These are phyloP conservation scores for Wickerhamiella lipophila DNA, from an alignment of 805 yeast species.

Conservation along the genomic window DNA sequence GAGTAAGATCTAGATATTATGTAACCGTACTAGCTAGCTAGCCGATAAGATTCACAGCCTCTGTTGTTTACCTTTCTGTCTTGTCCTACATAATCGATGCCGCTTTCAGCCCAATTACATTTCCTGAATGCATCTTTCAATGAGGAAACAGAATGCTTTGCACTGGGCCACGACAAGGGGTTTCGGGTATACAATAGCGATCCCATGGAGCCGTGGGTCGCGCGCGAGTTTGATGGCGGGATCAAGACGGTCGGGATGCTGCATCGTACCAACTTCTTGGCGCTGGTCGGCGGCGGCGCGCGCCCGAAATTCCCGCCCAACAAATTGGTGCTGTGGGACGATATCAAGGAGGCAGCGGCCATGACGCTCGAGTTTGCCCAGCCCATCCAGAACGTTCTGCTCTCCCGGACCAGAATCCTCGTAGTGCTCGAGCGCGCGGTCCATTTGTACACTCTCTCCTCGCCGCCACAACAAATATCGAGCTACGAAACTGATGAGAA, in stretches of 20 bases:
- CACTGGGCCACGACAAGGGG: constrained; percentile 68
- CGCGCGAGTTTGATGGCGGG: constrained; percentile 44
- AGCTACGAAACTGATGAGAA: constrained; percentile 55
- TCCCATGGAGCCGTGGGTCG: constrained; percentile 68
- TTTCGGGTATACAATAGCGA: constrained; percentile 76
- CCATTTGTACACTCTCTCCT: constrained; percentile 63
- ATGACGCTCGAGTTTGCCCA: constrained; percentile 62
- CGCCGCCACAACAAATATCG: constrained; percentile 59
- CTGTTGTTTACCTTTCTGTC: too few relatives aligned
- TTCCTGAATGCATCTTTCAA: constrained; percentile 50
- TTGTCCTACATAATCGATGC: background rate
- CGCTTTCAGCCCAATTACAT: background rate
- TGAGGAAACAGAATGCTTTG: constrained; percentile 84
- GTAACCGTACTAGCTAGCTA: too few relatives aligned
- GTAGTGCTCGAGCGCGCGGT: constrained; percentile 58
- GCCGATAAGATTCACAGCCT: too few relatives aligned
- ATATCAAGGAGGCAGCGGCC: constrained; percentile 61
- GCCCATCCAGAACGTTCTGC: constrained; percentile 58
- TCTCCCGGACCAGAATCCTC: constrained; percentile 64
- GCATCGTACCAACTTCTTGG: constrained; percentile 80
- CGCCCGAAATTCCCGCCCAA: constrained; percentile 67
- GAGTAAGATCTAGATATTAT: too few relatives aligned
- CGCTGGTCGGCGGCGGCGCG: constrained; percentile 80
- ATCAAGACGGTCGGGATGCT: constrained; percentile 72
- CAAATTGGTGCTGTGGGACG: constrained; percentile 86